Conservation (phyloP, 768 basidiomycete species). For the Tricholoma furcatifolium region DNA sequence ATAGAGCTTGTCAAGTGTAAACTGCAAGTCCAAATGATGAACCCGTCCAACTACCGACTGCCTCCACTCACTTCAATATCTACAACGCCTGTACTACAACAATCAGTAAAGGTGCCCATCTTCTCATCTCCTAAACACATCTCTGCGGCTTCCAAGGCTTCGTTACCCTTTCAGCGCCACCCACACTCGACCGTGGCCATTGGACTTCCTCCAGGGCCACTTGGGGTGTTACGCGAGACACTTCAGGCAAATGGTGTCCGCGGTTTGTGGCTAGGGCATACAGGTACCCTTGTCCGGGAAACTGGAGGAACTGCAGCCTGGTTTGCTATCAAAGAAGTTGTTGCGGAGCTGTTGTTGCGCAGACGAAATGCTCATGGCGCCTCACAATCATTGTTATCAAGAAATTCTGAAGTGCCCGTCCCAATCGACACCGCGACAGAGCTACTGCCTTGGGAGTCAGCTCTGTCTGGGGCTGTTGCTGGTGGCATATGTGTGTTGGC, state of each 20-base stretch:
- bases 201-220: slow-evolving; percentile 61
- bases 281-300: slow-evolving; percentile 83
- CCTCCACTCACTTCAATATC: slow-evolving; percentile 8
- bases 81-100: background rate
- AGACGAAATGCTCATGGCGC: slow-evolving; percentile 11
- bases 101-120: slow-evolving; percentile 4
- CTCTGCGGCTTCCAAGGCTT: background rate
- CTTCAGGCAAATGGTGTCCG: slow-evolving; percentile 53
- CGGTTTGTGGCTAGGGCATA: slow-evolving; percentile 86
- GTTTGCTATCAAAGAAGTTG: slow-evolving; percentile 83
- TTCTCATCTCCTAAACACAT: slow-evolving; percentile 3
- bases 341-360: slow-evolving; percentile 58
- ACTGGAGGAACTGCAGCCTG: slow-evolving; percentile 85
- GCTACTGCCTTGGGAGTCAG: slow-evolving; percentile 72
- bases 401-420: background rate
- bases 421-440: slow-evolving; percentile 19
- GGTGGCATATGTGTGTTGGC: slow-evolving; percentile 79
- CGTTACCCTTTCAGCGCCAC: slow-evolving; percentile 3
- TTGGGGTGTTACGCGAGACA: slow-evolving; percentile 60
- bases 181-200: slow-evolving; percentile 18
- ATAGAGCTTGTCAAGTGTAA: slow-evolving; percentile 90
- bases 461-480: slow-evolving; percentile 74
- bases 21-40: slow-evolving; percentile 90
- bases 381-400: slow-evolving; percentile 11
- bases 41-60: slow-evolving; percentile 15